Conservation (phyloP, 116 monocot genomes). For the Zostera marina region DNA sequence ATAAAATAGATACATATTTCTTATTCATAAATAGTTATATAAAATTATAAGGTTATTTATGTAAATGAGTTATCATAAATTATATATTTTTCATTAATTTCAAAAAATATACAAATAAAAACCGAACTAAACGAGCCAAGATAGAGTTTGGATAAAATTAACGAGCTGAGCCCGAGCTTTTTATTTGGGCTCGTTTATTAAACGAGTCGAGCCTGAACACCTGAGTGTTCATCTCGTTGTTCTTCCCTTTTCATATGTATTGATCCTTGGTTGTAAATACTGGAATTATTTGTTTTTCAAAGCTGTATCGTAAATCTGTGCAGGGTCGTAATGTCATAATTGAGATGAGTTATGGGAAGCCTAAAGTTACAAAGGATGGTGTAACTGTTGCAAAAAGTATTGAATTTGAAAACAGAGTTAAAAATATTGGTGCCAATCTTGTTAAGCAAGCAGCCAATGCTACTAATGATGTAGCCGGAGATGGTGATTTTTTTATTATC, state of each 20-base stretch:
- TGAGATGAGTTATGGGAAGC: slow-evolving; percentile 35
- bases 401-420: slow-evolving; percentile 59
- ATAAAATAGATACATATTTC: no score
- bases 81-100: no score
- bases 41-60: no score
- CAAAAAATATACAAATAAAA: no score
- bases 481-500: slow-evolving; percentile 37
- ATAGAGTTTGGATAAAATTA: no score
- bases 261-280: neutral
- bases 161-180: no score
- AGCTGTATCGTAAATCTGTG: neutral
- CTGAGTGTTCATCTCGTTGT: no score
- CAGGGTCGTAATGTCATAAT: slow-evolving; percentile 87
- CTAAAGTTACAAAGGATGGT: slow-evolving; percentile 85
- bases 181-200: no score
- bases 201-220: no score
- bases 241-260: neutral
- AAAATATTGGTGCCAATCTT: slow-evolving; percentile 77
- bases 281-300: neutral
- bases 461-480: slow-evolving; percentile 79
- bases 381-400: slow-evolving; percentile 83
- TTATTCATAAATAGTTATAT: no score
- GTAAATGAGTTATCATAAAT: no score
- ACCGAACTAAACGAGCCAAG: no score
- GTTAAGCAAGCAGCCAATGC: slow-evolving; percentile 86